Base-by-base conservation (phyloP, 108 stramenopile genomes). In the Cyclotella cryptica region DNA sequence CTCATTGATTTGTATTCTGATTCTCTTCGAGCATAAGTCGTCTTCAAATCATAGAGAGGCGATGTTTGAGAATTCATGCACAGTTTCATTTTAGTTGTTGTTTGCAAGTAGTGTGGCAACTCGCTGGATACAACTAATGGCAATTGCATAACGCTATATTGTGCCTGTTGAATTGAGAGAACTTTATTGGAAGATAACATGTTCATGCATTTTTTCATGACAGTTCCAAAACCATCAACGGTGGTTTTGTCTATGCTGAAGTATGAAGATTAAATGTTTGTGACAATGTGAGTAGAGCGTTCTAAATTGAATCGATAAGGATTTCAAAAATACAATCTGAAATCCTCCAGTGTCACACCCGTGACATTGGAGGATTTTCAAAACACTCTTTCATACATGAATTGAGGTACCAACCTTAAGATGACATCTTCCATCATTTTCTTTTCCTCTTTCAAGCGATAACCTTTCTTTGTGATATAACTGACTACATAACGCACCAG, bases 141-240 rank as follows among this genome's bases (percentile, higher is more conserved):
- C 24, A 58, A 6, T 1, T 55, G 14, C 17, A 54, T 41, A 0
- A 71, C 21, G 28, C 57, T 55, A 35, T 71, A 53, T 19, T 40
- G 35, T 0, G 71, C 71, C 18, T 71, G 55, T 22, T 58, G 58
- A 3, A 71, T 58, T 19, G 55, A 28, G 1, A 71, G 44, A 9
- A 59, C 17, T 39, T 55, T 44, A 15, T 71, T 43, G 10, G 41
- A 27, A 4, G 55, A 57, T 40, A 71, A 15, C 71, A 9, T 39
- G 19, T 70, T 70, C 29, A 70, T 10, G 10, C 28, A 14, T 57
- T 27, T 70, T 29, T 70, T 70, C 22, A 26, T 30, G 0, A 70
- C 22, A 3, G 19, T 15, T 3, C 57, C 22, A 21, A 58, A 21
- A 13, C 57, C 57, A 3, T 35, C 35, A 35, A 35, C 35, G 6